phyloP scores from a whole-genome alignment of 2,329 filamentous ascomycete species.

The Aspergillus pseudoterreus region DNA sequence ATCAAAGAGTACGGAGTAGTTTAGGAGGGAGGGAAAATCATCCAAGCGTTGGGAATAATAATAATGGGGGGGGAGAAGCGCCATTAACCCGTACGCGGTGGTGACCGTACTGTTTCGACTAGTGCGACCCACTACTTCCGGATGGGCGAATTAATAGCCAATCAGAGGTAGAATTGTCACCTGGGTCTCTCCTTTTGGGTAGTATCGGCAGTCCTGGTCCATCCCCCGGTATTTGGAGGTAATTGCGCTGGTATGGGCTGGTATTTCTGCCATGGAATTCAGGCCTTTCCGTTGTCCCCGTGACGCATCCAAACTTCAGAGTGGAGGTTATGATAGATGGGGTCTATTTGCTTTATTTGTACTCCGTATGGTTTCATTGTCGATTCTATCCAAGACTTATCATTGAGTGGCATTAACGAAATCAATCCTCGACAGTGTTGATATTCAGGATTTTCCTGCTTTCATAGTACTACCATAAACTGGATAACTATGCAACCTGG shows the following conservation, averaged over 20 bases:
- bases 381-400: no score
- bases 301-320: conserved; percentile 5
- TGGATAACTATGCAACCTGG: no score
- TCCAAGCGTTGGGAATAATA: conserved; percentile 9
- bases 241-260: neutral
- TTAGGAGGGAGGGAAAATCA: conserved; percentile 16
- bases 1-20: conserved; percentile 3
- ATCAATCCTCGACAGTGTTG: no score
- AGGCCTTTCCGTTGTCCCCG: conserved; percentile 8
- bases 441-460: no score
- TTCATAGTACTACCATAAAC: no score
- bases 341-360: no score
- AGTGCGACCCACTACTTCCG: conserved; percentile 7
- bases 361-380: no score
- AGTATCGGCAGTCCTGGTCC: conserved; percentile 6
- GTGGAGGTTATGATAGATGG: no score
- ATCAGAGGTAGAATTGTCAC: neutral
- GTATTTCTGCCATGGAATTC: conserved; percentile 14
- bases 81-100: conserved; percentile 1
- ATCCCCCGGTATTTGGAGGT: conserved; percentile 17
- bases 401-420: no score
- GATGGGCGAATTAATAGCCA: conserved; percentile 1
- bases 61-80: conserved; percentile 8
- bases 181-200: neutral
- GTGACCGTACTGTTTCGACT: conserved; percentile 8